Evolutionary conservation across 176 grass and related monocot species (phyloP), one percentile per base, ranked within the genome.

Genomic region (Aegilops umbellulata): DNA sequence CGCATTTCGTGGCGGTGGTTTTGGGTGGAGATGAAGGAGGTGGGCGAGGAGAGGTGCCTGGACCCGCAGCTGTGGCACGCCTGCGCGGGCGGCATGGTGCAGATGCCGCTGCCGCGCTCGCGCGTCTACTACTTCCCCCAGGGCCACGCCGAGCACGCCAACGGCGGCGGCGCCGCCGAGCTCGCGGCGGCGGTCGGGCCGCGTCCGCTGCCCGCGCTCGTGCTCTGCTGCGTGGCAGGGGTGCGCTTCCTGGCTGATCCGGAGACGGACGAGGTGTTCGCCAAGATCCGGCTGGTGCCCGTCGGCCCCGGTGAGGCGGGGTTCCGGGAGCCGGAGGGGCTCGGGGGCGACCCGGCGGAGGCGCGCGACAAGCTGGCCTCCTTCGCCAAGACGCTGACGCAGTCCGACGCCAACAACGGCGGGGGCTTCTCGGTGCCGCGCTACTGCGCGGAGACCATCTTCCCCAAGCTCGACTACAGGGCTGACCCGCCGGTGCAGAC

Each of bases 91-190:
- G 87, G 88, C 82, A 94, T 90, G 92, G 92, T 95, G 83, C 97
- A 92, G 88, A 92, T 99, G 86, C 94, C 94, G 23, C 23, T 76
- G 22, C 60, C 69, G 65, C 78, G 86, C 47, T 91, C 94, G 4
- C 85, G 74, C 22, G 92, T 99, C 10, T 99, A 85, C 88, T 99
- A 99, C 90, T 96, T 99, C 80, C 90, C 94, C 27, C 93, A 99
- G 91, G 97, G 97, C n/a, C 97, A 99, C 78, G 90, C 92, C 6
- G 97, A 99, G 88, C 97, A 96, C 76, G 90, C 94, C 68, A 85
- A 80, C 49, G 44, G 65, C 77, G 69, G 57, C 27, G 87, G 35
- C 27, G 62, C 29, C 13, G 84, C 76, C 20, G 88, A 91, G 38
- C 79, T 89, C 60, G 86, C 74, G 13, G 66, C 60, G 73, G 66